Evolutionary conservation across 228 moss, liverwort and hornwort genomes (phyloP).

Genomic region (Sphagnum magellanicum): DNA sequence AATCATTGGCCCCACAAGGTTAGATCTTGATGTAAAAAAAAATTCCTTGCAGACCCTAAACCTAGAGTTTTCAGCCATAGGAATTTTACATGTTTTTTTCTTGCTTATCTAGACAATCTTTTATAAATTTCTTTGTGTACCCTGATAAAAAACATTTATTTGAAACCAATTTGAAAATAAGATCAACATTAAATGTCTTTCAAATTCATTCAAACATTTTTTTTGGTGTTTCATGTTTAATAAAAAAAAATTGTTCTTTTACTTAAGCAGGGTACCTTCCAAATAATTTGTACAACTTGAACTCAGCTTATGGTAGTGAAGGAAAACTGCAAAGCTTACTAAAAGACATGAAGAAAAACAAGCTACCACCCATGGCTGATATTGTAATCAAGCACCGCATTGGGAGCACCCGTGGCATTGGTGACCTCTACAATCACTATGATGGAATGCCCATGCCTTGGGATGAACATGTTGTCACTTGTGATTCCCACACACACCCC

Average conservation of each 20-base stretch:
- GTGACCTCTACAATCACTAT: slow-evolving; percentile 84
- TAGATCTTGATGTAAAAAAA: not conserved
- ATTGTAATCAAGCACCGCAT: slow-evolving; percentile 95
- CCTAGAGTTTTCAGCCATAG: no score
- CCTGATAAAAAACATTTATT: no score
- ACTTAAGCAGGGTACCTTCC: slow-evolving; percentile 67
- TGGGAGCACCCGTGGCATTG: slow-evolving; percentile 66
- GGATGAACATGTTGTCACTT: slow-evolving; percentile 91
- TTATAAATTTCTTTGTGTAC: no score
- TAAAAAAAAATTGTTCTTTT: not conserved
- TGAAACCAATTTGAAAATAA: no score
- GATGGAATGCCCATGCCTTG: slow-evolving; percentile 94
- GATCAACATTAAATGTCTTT: no score
- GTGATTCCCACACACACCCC: slow-evolving; percentile 22
- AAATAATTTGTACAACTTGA: slow-evolving; percentile 68
- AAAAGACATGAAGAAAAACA: slow-evolving; percentile 41
- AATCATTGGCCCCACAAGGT: slow-evolving; percentile 88
- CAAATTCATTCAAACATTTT: no score
- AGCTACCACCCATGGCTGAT: slow-evolving; percentile 77
- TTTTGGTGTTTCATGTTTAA: no score
- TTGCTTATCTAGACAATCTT: no score
- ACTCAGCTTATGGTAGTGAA: slow-evolving; percentile 77
- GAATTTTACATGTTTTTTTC: no score
- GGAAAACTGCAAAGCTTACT: slow-evolving; percentile 60
- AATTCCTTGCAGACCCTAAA: no score